Evolutionary conservation across 305 asterid genomes (phyloP).

Genomic region (Andrographis paniculata): DNA sequence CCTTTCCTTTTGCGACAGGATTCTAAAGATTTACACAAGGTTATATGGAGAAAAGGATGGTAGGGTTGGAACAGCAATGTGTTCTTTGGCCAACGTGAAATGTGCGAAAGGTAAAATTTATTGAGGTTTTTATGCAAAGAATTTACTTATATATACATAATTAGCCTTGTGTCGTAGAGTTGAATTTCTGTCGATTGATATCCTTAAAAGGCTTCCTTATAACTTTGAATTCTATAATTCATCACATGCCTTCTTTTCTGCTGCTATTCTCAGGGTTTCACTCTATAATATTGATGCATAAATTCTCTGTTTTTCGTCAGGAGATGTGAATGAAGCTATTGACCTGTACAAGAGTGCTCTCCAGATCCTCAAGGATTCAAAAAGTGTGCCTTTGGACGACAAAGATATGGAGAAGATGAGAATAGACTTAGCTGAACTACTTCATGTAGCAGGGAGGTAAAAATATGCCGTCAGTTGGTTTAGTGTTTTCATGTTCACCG

Average conservation of each 20-base stretch:
- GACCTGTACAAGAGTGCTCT: constrained; percentile 63
- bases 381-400: constrained; percentile 43
- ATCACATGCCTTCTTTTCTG: constrained; percentile 10
- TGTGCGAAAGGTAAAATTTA: constrained; percentile 35
- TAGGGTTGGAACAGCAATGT: constrained; percentile 78
- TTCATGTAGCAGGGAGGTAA: constrained; percentile 81
- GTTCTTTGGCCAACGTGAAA: constrained; percentile 77
- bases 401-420: constrained; percentile 46
- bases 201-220: too few relatives aligned
- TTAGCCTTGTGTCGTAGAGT: too few relatives aligned
- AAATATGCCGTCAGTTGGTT: constrained; percentile 12
- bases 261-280: constrained; percentile 3
- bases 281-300: neutral
- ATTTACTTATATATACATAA: too few relatives aligned
- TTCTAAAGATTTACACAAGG: constrained; percentile 41
- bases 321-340: constrained; percentile 70
- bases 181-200: too few relatives aligned
- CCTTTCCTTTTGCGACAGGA: constrained; percentile 33
- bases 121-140: too few relatives aligned
- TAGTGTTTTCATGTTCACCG: neutral
- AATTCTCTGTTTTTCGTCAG: constrained; percentile 24
- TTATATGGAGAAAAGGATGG: constrained; percentile 74
- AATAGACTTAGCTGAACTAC: constrained; percentile 80
- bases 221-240: too few relatives aligned
- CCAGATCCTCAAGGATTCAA: constrained; percentile 41